A percentile compares a stretch with the other conserved stretches of the same genome.
These are phyloP conservation scores for Penicillium silybi DNA, from an alignment of 495 filamentous ascomycete species.

Conservation along the genomic window DNA sequence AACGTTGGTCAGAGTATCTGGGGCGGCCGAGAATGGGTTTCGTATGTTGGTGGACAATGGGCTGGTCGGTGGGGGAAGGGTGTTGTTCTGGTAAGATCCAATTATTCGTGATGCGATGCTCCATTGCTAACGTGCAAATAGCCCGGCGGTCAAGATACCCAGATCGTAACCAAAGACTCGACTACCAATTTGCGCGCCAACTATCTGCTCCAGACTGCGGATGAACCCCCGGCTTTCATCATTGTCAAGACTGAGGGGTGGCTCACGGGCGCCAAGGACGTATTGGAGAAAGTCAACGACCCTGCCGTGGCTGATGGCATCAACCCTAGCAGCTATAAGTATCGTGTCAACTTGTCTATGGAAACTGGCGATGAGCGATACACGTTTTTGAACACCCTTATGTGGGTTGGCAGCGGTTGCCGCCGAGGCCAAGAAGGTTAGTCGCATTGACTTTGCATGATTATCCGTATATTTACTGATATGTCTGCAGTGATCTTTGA, in stretches of 20 bases:
- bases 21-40: slow-evolving; percentile 57
- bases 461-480: slow-evolving; percentile 2
- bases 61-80: slow-evolving; percentile 59
- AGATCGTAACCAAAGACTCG: slow-evolving; percentile 52
- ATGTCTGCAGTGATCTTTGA: slow-evolving; percentile 39
- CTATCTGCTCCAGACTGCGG: slow-evolving; percentile 55
- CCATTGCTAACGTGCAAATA: slow-evolving; percentile 13
- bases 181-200: slow-evolving; percentile 50
- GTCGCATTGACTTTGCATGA: not conserved
- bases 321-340: slow-evolving; percentile 55
- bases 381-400: slow-evolving; percentile 56
- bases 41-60: slow-evolving; percentile 56
- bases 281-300: slow-evolving; percentile 56
- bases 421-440: slow-evolving; percentile 54
- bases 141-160: slow-evolving; percentile 59
- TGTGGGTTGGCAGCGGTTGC: slow-evolving; percentile 60
- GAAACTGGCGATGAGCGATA: slow-evolving; percentile 60
- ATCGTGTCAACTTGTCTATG: slow-evolving; percentile 55
- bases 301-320: slow-evolving; percentile 45
- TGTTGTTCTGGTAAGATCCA: slow-evolving; percentile 49
- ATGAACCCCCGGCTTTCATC: slow-evolving; percentile 58
- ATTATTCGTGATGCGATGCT: not conserved
- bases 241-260: slow-evolving; percentile 55
- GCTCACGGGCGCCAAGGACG: slow-evolving; percentile 54
- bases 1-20: slow-evolving; percentile 49